Evolutionary conservation across 805 yeast genomes (phyloP).

Genomic region (Starmerella tilneyi): DNA sequence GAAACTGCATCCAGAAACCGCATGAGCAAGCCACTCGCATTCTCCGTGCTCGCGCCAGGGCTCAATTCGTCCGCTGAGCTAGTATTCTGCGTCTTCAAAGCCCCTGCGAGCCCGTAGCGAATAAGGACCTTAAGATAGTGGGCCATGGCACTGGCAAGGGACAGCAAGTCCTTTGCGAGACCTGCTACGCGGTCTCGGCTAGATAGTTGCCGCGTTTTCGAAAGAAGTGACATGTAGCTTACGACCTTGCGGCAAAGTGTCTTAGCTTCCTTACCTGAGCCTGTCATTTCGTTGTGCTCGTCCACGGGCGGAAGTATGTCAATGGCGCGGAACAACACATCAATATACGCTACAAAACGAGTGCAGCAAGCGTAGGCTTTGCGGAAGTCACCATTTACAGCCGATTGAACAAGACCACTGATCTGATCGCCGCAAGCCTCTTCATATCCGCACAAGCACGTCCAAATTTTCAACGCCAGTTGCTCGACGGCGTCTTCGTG

Average conservation of each 20-base stretch:
- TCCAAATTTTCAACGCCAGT: slow-evolving; percentile 61
- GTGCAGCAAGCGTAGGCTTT: slow-evolving; percentile 65
- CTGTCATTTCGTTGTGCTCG: slow-evolving; percentile 7
- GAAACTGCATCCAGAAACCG: slow-evolving; percentile 37
- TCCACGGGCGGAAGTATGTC: slow-evolving; percentile 33
- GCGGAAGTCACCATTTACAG: slow-evolving; percentile 60
- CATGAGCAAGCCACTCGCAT: slow-evolving; percentile 53
- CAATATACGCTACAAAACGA: slow-evolving; percentile 58
- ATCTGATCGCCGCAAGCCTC: slow-evolving; percentile 83
- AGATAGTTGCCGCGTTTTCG: slow-evolving; percentile 41
- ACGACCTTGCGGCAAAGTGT: slow-evolving; percentile 81
- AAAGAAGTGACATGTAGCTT: slow-evolving; percentile 71
- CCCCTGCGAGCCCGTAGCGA: slow-evolving; percentile 65
- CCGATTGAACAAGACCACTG: slow-evolving; percentile 79
- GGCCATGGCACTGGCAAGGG: slow-evolving; percentile 81
- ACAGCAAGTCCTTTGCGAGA: slow-evolving; percentile 40
- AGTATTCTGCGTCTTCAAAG: slow-evolving; percentile 40
- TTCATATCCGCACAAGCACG: slow-evolving; percentile 75
- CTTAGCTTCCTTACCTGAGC: slow-evolving; percentile 55
- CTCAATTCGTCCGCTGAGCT: not conserved
- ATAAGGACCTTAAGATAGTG: slow-evolving; percentile 82
- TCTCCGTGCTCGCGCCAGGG: too few species aligned
- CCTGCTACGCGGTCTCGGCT: slow-evolving; percentile 19
- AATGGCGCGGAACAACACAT: slow-evolving; percentile 64
- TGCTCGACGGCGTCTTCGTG: slow-evolving; percentile 59